Evolutionary conservation across 108 stramenopile species (phyloP), one percentile per base, ranked within the genome.

Genomic region (Stephanodiscus minutulus): DNA sequence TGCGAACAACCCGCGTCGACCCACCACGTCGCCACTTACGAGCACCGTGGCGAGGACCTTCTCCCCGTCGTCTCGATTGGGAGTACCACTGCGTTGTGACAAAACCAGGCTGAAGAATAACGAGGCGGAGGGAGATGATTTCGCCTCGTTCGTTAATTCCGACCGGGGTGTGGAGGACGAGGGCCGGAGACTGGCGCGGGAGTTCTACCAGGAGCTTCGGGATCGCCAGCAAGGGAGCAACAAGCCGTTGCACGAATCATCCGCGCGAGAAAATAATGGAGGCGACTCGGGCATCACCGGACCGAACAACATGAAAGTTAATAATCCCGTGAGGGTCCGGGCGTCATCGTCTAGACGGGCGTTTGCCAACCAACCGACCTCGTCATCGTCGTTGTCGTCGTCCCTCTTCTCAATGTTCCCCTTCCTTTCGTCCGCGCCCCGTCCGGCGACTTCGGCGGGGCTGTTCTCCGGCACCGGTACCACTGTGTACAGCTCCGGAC

Each of bases 401-500:
- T 48, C 48, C 27, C 21, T 33, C 1, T 43, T 64, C 29, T 5
- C 64, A 5, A 24, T 64, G 0, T 27, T 64, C 22, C 41, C 46
- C 33, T 47, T 64, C 22, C 28, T 64, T 43, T 60, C 59, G 36
- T 53, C 25, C 60, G 64, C 64, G 5, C 64, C 64, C 4, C 48
- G 48, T 50, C 64, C 64, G 8, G 31, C 47, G 37, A 39, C 68
- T 0, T 73, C 72, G 52, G 72, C 72, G 43, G 72, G 72, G 39
- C 21, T 73, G 29, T 73, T 73, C 64, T 64, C 72, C 9, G 72
- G 72, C 13, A 22, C 52, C 1, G 72, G 72, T 25, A 57, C 41
- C n/a, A 73, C 72, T 28, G 72, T 73, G 8, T 73, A 73, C 72
- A 73, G 72, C 20, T 65, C 72, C 24, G 72, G 72, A 20, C 53